Conservation (phyloP, 2,329 filamentous ascomycete genomes). For the Xylogone sp. region DNA sequence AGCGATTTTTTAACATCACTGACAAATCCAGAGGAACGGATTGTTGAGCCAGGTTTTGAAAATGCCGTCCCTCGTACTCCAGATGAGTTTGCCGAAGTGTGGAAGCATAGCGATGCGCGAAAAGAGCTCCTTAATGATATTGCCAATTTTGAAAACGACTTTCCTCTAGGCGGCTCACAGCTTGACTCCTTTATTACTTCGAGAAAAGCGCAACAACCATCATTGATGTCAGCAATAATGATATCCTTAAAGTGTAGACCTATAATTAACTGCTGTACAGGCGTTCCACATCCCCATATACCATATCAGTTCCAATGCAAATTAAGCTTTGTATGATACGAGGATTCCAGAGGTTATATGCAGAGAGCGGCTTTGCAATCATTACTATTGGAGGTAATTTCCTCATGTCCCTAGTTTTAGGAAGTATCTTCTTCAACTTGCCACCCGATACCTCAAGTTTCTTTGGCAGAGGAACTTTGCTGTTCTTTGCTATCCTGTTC, state of each 20-base stretch:
- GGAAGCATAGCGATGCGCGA: conserved; percentile 38
- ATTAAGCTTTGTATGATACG: conserved; percentile 77
- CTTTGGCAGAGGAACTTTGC: conserved; percentile 54
- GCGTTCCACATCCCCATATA: conserved; percentile 73
- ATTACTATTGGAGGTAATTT: conserved; percentile 29
- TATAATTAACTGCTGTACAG: conserved; percentile 25
- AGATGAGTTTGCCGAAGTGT: conserved; percentile 48
- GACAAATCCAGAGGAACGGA: conserved; percentile 55
- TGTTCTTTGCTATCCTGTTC: conserved; percentile 64
- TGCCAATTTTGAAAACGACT: conserved; percentile 42
- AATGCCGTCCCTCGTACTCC: conserved; percentile 49
- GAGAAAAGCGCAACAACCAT: conserved; percentile 26
- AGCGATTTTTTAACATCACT: conserved; percentile 74
- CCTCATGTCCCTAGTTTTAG: conserved; percentile 58
- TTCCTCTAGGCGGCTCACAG: conserved; percentile 21
- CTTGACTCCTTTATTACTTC: conserved; percentile 36
- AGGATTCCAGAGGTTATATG: conserved; percentile 71
- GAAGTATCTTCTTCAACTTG: conserved; percentile 59
- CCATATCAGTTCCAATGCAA: conserved; percentile 73
- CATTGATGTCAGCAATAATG: conserved; percentile 10
- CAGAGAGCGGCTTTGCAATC: conserved; percentile 68
- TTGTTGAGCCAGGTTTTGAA: conserved; percentile 50
- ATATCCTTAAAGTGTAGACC: not conserved
- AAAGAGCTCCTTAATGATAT: conserved; percentile 41
- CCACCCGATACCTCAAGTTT: conserved; percentile 47